Conservation (phyloP, 1,284 basidiomycete genomes). For the Fomitopsis schrenkii region DNA sequence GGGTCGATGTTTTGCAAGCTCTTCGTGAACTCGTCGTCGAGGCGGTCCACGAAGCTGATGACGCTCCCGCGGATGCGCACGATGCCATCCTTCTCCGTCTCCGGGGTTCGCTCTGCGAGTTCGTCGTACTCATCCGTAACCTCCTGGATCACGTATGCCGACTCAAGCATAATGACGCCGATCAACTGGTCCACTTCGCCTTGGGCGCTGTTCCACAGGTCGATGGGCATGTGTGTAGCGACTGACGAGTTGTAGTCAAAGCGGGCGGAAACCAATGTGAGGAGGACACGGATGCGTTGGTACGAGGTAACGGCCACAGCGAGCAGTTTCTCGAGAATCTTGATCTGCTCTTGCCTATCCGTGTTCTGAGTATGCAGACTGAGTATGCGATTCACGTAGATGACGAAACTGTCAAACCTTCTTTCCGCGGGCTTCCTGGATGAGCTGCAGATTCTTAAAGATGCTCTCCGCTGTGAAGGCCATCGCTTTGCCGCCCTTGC, state of each 20-base stretch:
- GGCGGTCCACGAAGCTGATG: slow-evolving; percentile 91
- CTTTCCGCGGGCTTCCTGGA: slow-evolving; percentile 94
- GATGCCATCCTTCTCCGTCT: slow-evolving; percentile 60
- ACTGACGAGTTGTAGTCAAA: slow-evolving; percentile 96
- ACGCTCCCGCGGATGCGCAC: slow-evolving; percentile 88
- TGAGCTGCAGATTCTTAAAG: slow-evolving; percentile 88
- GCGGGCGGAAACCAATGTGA: slow-evolving; percentile 91
- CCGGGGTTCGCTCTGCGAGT: slow-evolving; percentile 79
- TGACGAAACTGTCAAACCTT: slow-evolving; percentile 53
- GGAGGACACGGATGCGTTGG: slow-evolving; percentile 90
- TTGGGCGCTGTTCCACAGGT: slow-evolving; percentile 88
- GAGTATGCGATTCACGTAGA: neutral
- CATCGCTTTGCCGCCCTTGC: slow-evolving; percentile 84
- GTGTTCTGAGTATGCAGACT: slow-evolving; percentile 65
- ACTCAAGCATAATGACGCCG: slow-evolving; percentile 68
- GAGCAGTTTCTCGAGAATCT: slow-evolving; percentile 85
- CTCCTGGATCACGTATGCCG: slow-evolving; percentile 82
- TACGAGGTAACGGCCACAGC: slow-evolving; percentile 87
- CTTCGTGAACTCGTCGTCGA: slow-evolving; percentile 99
- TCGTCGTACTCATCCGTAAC: slow-evolving; percentile 94
- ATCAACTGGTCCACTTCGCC: slow-evolving; percentile 88
- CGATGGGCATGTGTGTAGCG: slow-evolving; percentile 86
- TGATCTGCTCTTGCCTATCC: slow-evolving; percentile 92
- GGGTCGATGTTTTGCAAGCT: slow-evolving; percentile 98
- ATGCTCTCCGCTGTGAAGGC: slow-evolving; percentile 87